Evolutionary conservation across 2,329 filamentous ascomycete species (phyloP), one percentile per base, ranked within the genome.

Genomic region (Cladosporium sp.): DNA sequence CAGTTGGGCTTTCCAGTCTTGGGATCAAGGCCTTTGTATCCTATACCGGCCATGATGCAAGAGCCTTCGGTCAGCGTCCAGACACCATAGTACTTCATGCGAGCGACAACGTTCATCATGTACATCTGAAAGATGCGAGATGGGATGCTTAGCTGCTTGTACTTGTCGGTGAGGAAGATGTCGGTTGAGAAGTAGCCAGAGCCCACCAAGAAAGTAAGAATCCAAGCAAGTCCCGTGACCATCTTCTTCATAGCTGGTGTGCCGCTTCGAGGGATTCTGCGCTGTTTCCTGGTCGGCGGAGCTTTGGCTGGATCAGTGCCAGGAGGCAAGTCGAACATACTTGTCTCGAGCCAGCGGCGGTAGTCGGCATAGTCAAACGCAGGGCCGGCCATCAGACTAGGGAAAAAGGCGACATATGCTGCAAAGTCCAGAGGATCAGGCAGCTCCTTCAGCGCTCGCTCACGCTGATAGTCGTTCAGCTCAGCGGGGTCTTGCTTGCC

Each of bases 281-380:
- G 87, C 82, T 91, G 91, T 80, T 92, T 94, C 50, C 92, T 85
- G 1, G 92, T 96, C 0, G 88, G 87, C 5, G 94, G 89, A 59
- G 88, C 90, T 75, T 93, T 95, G 25, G 88, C 82, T 0, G 92
- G 90, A 66, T 96, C 92, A n/a, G 88, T 83, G 11, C 87, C 87
- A 1, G 87, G 81, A 1, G 92, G 90, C 1, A 95, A 80, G 36
- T 96, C 88, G 72, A 99, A 99, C 87, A 99, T 96, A 64, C 87
- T 88, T 2, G 91, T 96, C 67, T 95, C 91, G 63, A 99, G 87
- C 88, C 93, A 99, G 54, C 87, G 86, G 56, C 85, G 86, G 76
- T 97, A 99, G 70, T 99, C 93, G 62, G 88, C 87, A 71, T 89
- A 99, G 73, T 99, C 95, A 71, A 97, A 97, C 0, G 94, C 88